Conservation (phyloP, 2,329 filamentous ascomycete species). For the Thelonectria discophora region DNA sequence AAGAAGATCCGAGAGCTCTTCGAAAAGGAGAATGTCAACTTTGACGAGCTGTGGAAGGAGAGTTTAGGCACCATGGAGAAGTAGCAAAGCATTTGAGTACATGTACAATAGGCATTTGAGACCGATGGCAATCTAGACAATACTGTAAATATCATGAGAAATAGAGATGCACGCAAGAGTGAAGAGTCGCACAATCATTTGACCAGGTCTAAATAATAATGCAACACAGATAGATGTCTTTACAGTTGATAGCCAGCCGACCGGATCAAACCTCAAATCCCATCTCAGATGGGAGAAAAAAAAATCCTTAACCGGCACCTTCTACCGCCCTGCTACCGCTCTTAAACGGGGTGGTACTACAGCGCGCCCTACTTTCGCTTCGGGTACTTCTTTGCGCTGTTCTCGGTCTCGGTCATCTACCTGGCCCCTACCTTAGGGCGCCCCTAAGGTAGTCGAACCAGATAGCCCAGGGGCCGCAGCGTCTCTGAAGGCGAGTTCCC, state of each 20-base stretch:
- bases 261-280: background rate
- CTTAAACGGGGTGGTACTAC: constrained; percentile 34
- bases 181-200: background rate
- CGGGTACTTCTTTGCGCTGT: constrained; percentile 42
- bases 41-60: constrained; percentile 80
- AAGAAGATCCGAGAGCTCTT: constrained; percentile 81
- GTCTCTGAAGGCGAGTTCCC: constrained; percentile 33
- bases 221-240: too few relatives aligned
- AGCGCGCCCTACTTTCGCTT: constrained; percentile 40
- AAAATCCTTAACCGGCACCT: constrained; percentile 7
- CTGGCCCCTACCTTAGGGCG: background rate
- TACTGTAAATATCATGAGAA: background rate
- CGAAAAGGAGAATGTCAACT: constrained; percentile 77
- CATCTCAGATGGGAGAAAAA: constrained; percentile 10
- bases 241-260: too few relatives aligned
- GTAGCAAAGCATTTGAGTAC: background rate
- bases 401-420: constrained; percentile 33
- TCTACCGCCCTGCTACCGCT: constrained; percentile 34
- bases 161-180: background rate
- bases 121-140: background rate
- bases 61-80: constrained; percentile 39
- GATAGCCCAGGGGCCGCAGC: constrained; percentile 32
- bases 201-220: too few relatives aligned
- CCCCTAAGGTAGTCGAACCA: background rate
- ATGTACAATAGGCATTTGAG: background rate